Evolutionary conservation across 139 green algal species (phyloP).

Genomic region (Mychonastes homosphaera): DNA sequence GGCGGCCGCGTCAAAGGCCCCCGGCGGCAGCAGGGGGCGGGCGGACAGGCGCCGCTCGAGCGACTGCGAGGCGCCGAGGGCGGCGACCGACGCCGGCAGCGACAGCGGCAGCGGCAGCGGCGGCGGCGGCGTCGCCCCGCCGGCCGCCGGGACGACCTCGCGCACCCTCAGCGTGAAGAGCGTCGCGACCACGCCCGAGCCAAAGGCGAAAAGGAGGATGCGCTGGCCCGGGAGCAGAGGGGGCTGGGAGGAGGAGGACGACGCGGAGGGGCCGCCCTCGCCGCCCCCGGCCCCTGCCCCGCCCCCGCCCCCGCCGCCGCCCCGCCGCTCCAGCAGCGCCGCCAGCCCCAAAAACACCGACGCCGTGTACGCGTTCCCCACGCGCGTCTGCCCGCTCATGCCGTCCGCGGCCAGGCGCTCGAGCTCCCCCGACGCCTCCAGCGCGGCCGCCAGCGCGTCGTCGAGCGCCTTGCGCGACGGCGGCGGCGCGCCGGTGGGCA

Average conservation of each 20-base stretch:
- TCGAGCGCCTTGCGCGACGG: too few species aligned
- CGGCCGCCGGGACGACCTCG: background rate
- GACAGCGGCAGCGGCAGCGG: too few species aligned
- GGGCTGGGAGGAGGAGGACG: background rate
- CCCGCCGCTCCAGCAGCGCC: constrained; percentile 37
- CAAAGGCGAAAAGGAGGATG: constrained; percentile 70
- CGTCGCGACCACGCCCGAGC: constrained; percentile 47
- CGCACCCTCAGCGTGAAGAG: constrained; percentile 41
- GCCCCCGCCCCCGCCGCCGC: constrained; percentile 17
- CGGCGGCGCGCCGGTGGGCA: too few species aligned
- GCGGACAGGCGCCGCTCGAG: constrained; percentile 5
- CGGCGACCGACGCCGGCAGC: too few species aligned
- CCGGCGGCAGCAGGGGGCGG: constrained; percentile 10
- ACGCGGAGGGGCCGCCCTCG: background rate
- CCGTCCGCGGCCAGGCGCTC: constrained; percentile 18
- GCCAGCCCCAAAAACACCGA: constrained; percentile 47
- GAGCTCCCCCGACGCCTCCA: constrained; percentile 19
- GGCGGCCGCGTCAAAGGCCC: background rate
- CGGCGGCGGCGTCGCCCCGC: too few species aligned
- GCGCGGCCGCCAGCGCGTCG: constrained; percentile 23
- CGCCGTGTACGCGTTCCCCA: constrained; percentile 79
- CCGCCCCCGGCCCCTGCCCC: background rate
- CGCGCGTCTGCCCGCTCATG: constrained; percentile 25
- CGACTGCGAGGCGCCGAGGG: constrained; percentile 26
- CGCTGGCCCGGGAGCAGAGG: constrained; percentile 22